A percentile compares a stretch with the other conserved stretches of the same genome.
Evolutionary conservation across 2,329 filamentous ascomycete species (phyloP).

Genomic region (Aspergillus pseudoglaucus): DNA sequence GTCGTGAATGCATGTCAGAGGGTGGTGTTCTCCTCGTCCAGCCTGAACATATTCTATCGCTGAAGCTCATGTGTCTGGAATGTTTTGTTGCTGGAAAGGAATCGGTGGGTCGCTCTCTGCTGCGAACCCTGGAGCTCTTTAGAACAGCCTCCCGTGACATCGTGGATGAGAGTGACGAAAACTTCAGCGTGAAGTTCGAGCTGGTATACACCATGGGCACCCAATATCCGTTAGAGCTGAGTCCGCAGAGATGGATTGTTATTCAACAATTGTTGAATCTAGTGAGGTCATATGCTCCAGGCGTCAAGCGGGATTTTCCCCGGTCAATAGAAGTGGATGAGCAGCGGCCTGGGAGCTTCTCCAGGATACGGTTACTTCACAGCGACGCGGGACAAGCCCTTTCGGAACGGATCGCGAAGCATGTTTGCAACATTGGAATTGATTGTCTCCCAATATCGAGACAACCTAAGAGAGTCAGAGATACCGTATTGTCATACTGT

Average conservation of each 20-base stretch:
- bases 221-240: conserved; percentile 46
- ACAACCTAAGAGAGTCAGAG: conserved; percentile 24
- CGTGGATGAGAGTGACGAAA: conserved; percentile 61
- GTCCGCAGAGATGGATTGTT: conserved; percentile 51
- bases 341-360: conserved; percentile 35
- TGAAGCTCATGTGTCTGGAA: conserved; percentile 57
- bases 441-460: conserved; percentile 39
- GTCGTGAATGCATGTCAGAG: conserved; percentile 41
- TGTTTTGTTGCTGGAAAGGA: conserved; percentile 12
- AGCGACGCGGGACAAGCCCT: conserved; percentile 28
- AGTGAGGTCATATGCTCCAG: conserved; percentile 27
- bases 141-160: conserved; percentile 43
- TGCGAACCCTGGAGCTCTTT: conserved; percentile 9
- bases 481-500: conserved; percentile 42
- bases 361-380: conserved; percentile 45
- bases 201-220: conserved; percentile 57
- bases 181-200: conserved; percentile 55
- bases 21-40: conserved; percentile 56
- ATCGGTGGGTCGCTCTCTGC: conserved; percentile 6
- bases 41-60: conserved; percentile 59
- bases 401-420: conserved; percentile 16
- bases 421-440: conserved; percentile 42
- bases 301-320: conserved; percentile 27
- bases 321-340: conserved; percentile 40
- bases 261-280: conserved; percentile 49